A percentile compares a stretch with the other conserved stretches of the same genome.
Evolutionary conservation across 2,329 filamentous ascomycete species (phyloP).

Genomic region (Capronia epimyces): DNA sequence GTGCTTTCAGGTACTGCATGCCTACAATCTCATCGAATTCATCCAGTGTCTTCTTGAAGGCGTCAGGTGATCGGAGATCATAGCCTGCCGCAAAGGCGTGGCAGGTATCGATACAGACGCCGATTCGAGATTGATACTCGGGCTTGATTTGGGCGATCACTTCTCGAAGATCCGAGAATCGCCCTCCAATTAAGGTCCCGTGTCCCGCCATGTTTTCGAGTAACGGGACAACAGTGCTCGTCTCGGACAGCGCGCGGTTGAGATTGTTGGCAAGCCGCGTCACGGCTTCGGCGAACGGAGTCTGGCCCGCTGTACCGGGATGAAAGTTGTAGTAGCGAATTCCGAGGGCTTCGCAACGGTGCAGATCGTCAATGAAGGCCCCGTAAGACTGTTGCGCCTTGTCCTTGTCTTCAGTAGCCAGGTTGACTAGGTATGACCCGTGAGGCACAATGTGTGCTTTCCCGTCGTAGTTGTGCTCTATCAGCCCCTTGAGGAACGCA

Average conservation of each 20-base stretch:
- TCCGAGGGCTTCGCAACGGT: constrained; percentile 76
- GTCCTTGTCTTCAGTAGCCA: constrained; percentile 72
- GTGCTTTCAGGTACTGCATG: constrained; percentile 69
- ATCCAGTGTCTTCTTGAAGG: constrained; percentile 67
- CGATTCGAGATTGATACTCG: constrained; percentile 77
- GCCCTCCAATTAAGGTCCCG: constrained; percentile 79
- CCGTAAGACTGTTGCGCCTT: constrained; percentile 82
- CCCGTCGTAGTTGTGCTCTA: constrained; percentile 65
- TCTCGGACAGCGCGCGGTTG: constrained; percentile 74
- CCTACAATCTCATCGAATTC: constrained; percentile 76
- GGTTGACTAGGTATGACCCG: constrained; percentile 92
- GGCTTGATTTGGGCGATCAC: constrained; percentile 66
- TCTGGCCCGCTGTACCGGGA: constrained; percentile 73
- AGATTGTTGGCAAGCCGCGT: constrained; percentile 73
- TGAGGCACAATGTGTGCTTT: constrained; percentile 75
- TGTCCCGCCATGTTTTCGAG: constrained; percentile 93
- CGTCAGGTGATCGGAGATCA: constrained; percentile 69
- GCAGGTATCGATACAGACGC: constrained; percentile 94
- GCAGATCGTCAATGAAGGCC: constrained; percentile 80
- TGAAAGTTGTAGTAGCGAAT: constrained; percentile 98
- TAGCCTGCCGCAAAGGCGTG: constrained; percentile 94
- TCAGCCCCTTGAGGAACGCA: constrained; percentile 64
- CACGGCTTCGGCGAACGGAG: constrained; percentile 63
- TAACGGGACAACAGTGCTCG: constrained; percentile 69
- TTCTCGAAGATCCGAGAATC: constrained; percentile 78